Conservation (phyloP, 1,284 basidiomycete species). For the Cryptococcus wingfieldii region DNA sequence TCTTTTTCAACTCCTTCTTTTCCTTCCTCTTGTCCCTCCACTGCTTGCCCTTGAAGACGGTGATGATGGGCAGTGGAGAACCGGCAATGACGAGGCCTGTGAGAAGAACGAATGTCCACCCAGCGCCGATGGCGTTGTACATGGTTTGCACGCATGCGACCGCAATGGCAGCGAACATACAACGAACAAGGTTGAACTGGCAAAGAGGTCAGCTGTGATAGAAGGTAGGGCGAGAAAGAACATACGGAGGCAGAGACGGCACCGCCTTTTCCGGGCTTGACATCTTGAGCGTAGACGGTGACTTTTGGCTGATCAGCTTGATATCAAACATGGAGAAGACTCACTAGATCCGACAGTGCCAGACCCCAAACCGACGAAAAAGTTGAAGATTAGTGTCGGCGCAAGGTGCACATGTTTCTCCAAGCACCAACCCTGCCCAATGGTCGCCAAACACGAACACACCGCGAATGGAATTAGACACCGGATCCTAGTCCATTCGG, state of each 20-base stretch:
- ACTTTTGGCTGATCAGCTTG: conserved; percentile 9
- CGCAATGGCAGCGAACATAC: conserved; percentile 44
- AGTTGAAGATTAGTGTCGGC: conserved; percentile 33
- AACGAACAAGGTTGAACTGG: conserved; percentile 45
- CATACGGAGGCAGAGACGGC: conserved; percentile 45
- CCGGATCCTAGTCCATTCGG: conserved; percentile 35
- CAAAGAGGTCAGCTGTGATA: background rate
- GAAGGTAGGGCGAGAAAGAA: background rate
- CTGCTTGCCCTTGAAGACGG: conserved; percentile 23
- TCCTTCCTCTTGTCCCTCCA: conserved; percentile 33
- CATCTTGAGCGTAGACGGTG: conserved; percentile 45
- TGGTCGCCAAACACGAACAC: conserved; percentile 6
- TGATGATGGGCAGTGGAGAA: conserved; percentile 29
- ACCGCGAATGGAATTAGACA: conserved; percentile 30
- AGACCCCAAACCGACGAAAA: conserved; percentile 40
- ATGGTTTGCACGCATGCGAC: conserved; percentile 38
- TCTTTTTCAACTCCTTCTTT: conserved; percentile 7
- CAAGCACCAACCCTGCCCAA: conserved; percentile 39
- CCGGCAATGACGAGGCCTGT: conserved; percentile 30
- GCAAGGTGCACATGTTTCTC: conserved; percentile 32
- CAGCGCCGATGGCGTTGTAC: conserved; percentile 35
- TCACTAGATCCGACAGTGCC: conserved; percentile 27
- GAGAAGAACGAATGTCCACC: conserved; percentile 46
- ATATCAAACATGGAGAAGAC: background rate
- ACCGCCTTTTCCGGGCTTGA: conserved; percentile 41